Conservation (phyloP, 768 basidiomycete genomes). For the Lactarius hatsudake region DNA sequence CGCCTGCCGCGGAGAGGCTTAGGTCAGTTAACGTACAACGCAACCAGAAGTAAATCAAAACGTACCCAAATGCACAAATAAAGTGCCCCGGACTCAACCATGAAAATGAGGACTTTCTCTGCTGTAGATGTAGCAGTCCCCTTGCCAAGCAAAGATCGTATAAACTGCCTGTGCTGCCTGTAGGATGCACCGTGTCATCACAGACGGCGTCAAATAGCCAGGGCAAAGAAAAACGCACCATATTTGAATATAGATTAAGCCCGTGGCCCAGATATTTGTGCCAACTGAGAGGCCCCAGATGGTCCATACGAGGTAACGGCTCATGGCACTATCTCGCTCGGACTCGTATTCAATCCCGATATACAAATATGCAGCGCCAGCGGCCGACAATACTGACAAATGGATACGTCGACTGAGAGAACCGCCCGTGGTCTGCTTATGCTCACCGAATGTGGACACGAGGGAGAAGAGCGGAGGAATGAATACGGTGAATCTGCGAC, state of each 20-base stretch:
- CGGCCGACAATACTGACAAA: conserved; percentile 1
- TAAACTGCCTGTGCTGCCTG: conserved; percentile 9
- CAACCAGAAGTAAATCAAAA: neutral
- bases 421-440: neutral
- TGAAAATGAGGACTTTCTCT: conserved; percentile 6
- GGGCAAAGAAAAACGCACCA: conserved; percentile 9
- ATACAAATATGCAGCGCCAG: neutral
- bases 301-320: neutral
- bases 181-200: neutral
- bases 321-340: neutral
- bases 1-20: neutral
- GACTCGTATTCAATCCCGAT: neutral
- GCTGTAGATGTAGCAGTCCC: neutral
- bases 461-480: neutral
- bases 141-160: neutral
- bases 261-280: conserved; percentile 19
- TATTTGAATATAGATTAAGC: conserved; percentile 15
- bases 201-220: neutral
- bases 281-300: neutral
- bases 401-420: neutral
- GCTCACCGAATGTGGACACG: conserved; percentile 8
- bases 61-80: conserved; percentile 14
- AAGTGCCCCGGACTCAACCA: conserved; percentile 13
- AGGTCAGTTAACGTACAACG: neutral
- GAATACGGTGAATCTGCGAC: neutral